phyloP scores from a whole-genome alignment of 2,329 filamentous ascomycete genomes.

The Myriosclerotinia curreyana region DNA sequence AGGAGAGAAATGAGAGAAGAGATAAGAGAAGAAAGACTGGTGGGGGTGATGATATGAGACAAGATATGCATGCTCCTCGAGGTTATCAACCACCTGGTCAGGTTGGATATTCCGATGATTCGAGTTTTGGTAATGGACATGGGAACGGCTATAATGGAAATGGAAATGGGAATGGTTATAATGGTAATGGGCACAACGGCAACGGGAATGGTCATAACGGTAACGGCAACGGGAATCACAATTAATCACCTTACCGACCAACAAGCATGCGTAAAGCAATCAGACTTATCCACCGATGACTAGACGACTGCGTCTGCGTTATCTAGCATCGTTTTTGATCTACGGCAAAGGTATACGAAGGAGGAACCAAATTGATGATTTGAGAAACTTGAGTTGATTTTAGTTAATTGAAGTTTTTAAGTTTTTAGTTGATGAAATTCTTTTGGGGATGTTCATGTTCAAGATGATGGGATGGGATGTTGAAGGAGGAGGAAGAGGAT shows the following conservation, averaged over 20 bases:
- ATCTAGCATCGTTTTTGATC: too few species aligned
- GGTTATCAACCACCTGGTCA: neutral
- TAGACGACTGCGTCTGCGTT: too few species aligned
- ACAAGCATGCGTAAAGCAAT: neutral
- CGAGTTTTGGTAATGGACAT: constrained; percentile 11
- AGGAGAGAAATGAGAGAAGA: constrained; percentile 24
- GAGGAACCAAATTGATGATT: too few species aligned
- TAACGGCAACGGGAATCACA: neutral
- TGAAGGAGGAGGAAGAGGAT: neutral
- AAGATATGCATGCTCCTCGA: too few species aligned
- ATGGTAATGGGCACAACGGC: constrained; percentile 11
- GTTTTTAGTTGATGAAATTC: neutral
- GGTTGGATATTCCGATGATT: neutral
- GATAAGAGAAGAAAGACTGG: constrained; percentile 13
- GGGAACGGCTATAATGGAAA: neutral
- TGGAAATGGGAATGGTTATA: constrained; percentile 2
- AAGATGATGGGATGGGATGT: too few species aligned
- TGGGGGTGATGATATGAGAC: neutral
- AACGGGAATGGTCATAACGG: constrained; percentile 6
- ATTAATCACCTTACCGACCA: neutral
- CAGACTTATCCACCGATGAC: neutral
- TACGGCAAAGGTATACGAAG: too few species aligned
- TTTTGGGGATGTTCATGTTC: neutral
- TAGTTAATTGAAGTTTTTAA: too few species aligned
- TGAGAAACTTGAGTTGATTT: too few species aligned